Percentiles rank a stretch among this genome's conserved stretches.
Evolutionary conservation across 768 basidiomycete genomes (phyloP).

Genomic region (Kwoniella europaea): DNA sequence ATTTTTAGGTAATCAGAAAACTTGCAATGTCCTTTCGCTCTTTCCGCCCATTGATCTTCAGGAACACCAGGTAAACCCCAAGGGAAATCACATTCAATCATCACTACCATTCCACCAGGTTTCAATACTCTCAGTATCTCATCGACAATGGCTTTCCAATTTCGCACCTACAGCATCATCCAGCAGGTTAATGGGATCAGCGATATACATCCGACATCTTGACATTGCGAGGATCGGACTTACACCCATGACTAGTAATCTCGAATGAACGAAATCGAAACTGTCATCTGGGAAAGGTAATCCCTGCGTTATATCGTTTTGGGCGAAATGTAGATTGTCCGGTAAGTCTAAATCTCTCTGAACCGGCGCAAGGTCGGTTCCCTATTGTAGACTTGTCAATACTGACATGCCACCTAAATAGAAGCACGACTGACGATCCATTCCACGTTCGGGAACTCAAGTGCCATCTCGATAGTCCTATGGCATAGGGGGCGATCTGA

Average conservation of each 20-base stretch:
- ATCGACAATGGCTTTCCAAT: constrained; percentile 20
- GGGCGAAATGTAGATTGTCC: constrained; percentile 24
- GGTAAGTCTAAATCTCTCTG: constrained; percentile 24
- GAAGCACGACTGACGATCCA: constrained; percentile 14
- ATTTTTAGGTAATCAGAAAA: constrained; percentile 19
- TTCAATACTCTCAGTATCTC: constrained; percentile 17
- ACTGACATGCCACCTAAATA: no score
- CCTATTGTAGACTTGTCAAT: neutral
- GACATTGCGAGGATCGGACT: neutral
- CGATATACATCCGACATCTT: neutral
- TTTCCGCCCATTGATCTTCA: constrained; percentile 8
- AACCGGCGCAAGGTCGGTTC: constrained; percentile 25
- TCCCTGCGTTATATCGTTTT: constrained; percentile 24
- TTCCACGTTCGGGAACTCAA: constrained; percentile 30
- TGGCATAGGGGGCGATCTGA: neutral
- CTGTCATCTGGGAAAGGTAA: constrained; percentile 28
- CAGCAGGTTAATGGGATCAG: neutral
- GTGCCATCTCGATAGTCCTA: constrained; percentile 36
- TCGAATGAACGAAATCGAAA: constrained; percentile 31
- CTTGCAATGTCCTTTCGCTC: constrained; percentile 16
- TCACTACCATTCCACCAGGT: constrained; percentile 24
- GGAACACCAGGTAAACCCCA: constrained; percentile 10
- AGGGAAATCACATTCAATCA: constrained; percentile 22
- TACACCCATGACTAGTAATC: constrained; percentile 29
- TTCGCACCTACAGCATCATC: constrained; percentile 13